Conservation (phyloP, 352 stramenopile species). For the Phytophthora sojae region DNA sequence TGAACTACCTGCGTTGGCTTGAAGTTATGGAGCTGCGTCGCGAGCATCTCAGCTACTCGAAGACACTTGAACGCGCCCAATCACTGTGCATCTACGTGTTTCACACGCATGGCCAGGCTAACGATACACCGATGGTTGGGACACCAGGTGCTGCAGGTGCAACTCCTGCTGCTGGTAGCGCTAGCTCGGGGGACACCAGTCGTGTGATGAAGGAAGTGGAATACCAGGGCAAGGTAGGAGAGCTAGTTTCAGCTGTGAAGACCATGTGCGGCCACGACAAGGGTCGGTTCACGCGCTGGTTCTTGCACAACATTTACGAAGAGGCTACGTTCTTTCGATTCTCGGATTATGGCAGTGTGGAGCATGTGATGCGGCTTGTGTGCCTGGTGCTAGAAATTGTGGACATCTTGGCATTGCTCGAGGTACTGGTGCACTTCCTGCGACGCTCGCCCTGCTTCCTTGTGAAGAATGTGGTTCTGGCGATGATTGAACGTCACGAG, state of each 20-base stretch:
- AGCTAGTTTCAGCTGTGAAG: conserved; percentile 87
- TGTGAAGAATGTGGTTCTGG: conserved; percentile 84
- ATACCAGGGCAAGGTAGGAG: conserved; percentile 84
- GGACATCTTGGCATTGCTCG: conserved; percentile 79
- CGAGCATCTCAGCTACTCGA: conserved; percentile 76
- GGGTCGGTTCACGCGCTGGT: conserved; percentile 83
- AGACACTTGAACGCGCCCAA: conserved; percentile 85
- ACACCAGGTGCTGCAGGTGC: conserved; percentile 28
- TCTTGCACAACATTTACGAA: conserved; percentile 86
- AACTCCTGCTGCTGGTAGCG: conserved; percentile 17
- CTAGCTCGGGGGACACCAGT: conserved; percentile 47
- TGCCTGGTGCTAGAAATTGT: conserved; percentile 87
- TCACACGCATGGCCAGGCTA: conserved; percentile 79
- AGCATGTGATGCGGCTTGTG: conserved; percentile 83
- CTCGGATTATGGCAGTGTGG: conserved; percentile 83
- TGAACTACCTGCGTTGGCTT: conserved; percentile 79
- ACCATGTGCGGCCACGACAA: conserved; percentile 90
- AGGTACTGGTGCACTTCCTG: conserved; percentile 86
- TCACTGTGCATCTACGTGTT: conserved; percentile 87
- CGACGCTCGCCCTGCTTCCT: conserved; percentile 76
- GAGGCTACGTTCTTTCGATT: conserved; percentile 84
- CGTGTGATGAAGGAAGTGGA: conserved; percentile 80
- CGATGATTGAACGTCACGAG: conserved; percentile 87
- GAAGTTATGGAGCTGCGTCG: conserved; percentile 82
- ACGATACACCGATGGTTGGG: conserved; percentile 45